Evolutionary conservation across 768 basidiomycete species (phyloP), one percentile per base, ranked within the genome.

Genomic region (Pisolithus sp.): DNA sequence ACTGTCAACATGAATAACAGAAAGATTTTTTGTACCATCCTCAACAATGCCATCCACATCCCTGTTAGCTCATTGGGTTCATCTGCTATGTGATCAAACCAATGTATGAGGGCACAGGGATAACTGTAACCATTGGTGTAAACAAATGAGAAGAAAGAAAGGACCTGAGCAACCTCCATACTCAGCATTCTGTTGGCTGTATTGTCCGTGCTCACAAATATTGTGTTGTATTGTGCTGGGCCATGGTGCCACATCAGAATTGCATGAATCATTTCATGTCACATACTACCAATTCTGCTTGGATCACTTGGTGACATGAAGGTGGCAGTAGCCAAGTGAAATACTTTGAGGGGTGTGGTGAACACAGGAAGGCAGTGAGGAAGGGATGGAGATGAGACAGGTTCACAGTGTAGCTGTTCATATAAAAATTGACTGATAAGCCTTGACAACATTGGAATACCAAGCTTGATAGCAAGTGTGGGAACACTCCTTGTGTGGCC

Each of bases 51-150:
- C 44, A 57, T 51, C 61, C 56, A 62, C 59, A 64, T 57, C 3
- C 62, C 57, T 10, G 57, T 64, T 18, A 55, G 41, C 4, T 59
- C 31, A 12, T 64, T 52, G n/a, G 56, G 47, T n/a, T 21, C 43
- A 18, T 60, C 45, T 1, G 42, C 53, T 36, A 59, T 43, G 12
- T 5, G 41, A 3, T 44, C 49, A 50, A 57, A 60, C 61, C 62
- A 64, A 34, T 54, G 54, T 10, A 64, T 49, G 7, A 64, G 50
- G 0, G 57, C 54, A 46, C 60, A 64, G 9, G 59, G 55, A 49
- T 59, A 62, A 10, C 30, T 30, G 30, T 30, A 10, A 10, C 30
- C 30, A 10, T 30, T 30, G 1, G 30, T 30, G 26, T 26, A 26
- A 26, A 26, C 26, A 4, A 26, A 26, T 26, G 26, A 26, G 4